These are phyloP conservation scores for Cymbopogon flexuosus DNA, from an alignment of 202 grass and related monocot genomes.

Conservation along the genomic window DNA sequence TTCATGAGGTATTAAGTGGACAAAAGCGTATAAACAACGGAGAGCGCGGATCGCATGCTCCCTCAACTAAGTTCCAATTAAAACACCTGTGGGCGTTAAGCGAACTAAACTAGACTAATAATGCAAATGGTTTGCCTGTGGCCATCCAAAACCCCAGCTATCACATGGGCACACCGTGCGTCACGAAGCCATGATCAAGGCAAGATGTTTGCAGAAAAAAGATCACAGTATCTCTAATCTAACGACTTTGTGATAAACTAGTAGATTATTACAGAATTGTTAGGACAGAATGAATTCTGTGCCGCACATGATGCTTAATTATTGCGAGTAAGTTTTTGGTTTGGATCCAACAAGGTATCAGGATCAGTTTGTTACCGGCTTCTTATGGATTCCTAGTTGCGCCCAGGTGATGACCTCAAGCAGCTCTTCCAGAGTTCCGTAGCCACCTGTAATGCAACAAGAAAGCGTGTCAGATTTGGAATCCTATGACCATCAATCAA, in stretches of 20 bases:
- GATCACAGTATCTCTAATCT: constrained; percentile 30
- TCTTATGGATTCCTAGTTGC: constrained; percentile 97
- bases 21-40: no score
- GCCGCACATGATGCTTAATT: constrained; percentile 26
- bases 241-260: constrained; percentile 36
- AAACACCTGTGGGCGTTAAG: constrained; percentile 12
- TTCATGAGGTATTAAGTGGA: no score
- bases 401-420: constrained; percentile 97
- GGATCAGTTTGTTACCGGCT: constrained; percentile 61
- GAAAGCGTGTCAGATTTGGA: constrained; percentile 11
- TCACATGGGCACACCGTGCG: constrained; percentile 40
- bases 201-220: constrained; percentile 17
- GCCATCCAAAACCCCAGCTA: constrained; percentile 27
- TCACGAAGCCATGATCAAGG: constrained; percentile 29
- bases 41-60: neutral
- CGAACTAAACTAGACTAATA: constrained; percentile 37
- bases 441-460: constrained; percentile 60
- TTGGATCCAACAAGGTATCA: constrained; percentile 25
- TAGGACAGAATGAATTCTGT: constrained; percentile 21
- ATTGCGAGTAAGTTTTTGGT: constrained; percentile 12
- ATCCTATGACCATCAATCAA: neutral
- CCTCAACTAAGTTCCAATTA: constrained; percentile 23
- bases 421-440: constrained; percentile 93
- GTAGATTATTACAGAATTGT: neutral
- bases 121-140: neutral